These are phyloP conservation scores for Rosa rugosa DNA, from an alignment of 306 rosid species.

Conservation along the genomic window DNA sequence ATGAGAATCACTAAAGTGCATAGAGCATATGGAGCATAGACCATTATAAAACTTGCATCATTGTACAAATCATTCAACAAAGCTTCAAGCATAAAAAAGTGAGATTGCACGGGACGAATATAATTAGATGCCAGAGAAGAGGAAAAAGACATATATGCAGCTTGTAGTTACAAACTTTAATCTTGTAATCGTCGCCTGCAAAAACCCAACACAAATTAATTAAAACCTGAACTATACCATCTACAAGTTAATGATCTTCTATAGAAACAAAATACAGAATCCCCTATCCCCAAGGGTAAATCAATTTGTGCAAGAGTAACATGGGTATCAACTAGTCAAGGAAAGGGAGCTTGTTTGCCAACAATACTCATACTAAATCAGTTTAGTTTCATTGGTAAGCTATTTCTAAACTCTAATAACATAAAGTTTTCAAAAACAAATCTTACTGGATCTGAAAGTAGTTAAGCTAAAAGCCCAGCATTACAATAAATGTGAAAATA, in stretches of 20 bases:
- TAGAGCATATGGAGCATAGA: too few species aligned
- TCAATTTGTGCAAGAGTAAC: not conserved
- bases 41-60: too few species aligned
- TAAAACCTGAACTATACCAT: not conserved
- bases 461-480: not conserved
- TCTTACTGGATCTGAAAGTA: not conserved
- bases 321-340: not conserved
- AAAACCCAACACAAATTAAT: conserved; percentile 20
- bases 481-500: not conserved
- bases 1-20: too few species aligned
- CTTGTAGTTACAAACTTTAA: conserved; percentile 98
- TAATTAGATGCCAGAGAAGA: conserved; percentile 92
- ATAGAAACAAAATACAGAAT: not conserved
- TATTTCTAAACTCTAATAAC: not conserved
- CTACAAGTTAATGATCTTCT: not conserved
- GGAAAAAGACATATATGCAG: conserved; percentile 90
- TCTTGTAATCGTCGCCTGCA: conserved; percentile 97
- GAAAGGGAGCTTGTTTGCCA: not conserved
- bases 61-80: too few species aligned
- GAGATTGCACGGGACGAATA: conserved; percentile 92
- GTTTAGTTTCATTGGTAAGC: not conserved
- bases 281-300: not conserved
- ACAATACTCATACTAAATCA: not conserved
- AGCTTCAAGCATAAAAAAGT: conserved; percentile 12
- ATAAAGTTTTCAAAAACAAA: not conserved